Percentiles rank a stretch among this genome's conserved stretches.
Conservation (phyloP, 2,329 filamentous ascomycete genomes). For the Scedosporium apiospermum region DNA sequence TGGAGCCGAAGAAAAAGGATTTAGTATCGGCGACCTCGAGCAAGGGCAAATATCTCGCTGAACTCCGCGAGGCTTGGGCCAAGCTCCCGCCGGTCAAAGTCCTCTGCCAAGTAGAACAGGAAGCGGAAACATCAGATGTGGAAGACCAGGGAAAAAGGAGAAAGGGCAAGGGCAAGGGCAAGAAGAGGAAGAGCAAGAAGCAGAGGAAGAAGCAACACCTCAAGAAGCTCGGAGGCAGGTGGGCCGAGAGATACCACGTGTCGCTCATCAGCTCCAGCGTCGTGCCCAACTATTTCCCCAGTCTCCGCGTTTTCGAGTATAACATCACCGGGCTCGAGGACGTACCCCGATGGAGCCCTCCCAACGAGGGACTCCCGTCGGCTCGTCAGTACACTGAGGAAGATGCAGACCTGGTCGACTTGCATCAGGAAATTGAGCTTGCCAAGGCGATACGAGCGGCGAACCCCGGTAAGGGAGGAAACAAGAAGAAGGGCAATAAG, state of each 20-base stretch:
- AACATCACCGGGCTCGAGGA: conserved; percentile 73
- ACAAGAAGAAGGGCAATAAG: conserved; percentile 23
- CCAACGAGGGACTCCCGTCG: conserved; percentile 5
- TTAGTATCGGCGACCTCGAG: not conserved
- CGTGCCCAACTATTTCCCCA: conserved; percentile 88
- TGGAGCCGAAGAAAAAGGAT: not conserved
- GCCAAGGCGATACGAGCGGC: conserved; percentile 4
- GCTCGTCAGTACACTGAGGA: conserved; percentile 12
- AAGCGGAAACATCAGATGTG: conserved; percentile 6
- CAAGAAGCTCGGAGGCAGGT: conserved; percentile 63
- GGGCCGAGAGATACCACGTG: conserved; percentile 76
- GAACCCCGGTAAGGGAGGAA: conserved; percentile 4
- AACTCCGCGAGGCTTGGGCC: conserved; percentile 70
- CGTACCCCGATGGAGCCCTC: conserved; percentile 30
- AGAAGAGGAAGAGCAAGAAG: conserved; percentile 27
- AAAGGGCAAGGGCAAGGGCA: conserved; percentile 8
- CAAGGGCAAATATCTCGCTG: conserved; percentile 38
- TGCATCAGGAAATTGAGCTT: conserved; percentile 14
- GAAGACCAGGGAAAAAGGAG: conserved; percentile 14
- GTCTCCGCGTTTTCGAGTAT: conserved; percentile 84
- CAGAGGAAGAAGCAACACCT: conserved; percentile 44
- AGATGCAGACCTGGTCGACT: not conserved
- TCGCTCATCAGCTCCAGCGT: conserved; percentile 77
- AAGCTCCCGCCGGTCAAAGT: conserved; percentile 44
- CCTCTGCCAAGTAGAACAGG: not conserved